phyloP scores from a whole-genome alignment of 139 green algal genomes.

The Gonium pectorale region DNA sequence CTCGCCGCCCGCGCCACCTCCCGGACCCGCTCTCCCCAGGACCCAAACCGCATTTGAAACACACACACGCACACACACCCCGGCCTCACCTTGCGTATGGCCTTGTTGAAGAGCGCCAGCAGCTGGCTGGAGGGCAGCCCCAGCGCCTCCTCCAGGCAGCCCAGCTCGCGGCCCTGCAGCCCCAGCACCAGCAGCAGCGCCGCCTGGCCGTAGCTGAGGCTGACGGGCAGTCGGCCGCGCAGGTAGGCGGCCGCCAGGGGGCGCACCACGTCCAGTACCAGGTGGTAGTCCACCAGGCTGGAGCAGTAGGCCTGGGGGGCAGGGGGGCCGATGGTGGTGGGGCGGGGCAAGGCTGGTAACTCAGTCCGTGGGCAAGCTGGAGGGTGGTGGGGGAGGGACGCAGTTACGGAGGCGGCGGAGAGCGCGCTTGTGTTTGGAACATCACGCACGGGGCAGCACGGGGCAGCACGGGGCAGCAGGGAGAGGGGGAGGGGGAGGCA shows the following conservation, averaged over 20 bases:
- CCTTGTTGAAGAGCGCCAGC: slow-evolving; percentile 97
- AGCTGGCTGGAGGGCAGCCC: slow-evolving; percentile 85
- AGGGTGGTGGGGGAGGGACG: too few relatives aligned
- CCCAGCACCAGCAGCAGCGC: slow-evolving; percentile 86
- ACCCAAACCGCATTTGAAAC: not conserved
- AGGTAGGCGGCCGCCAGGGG: slow-evolving; percentile 88
- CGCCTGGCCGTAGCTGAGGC: slow-evolving; percentile 86
- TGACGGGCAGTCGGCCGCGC: slow-evolving; percentile 77
- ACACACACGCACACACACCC: not conserved
- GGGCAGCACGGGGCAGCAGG: too few relatives aligned
- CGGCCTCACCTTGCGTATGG: slow-evolving; percentile 75
- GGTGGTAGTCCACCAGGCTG: slow-evolving; percentile 96
- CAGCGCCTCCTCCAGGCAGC: slow-evolving; percentile 72
- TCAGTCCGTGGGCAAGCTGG: too few relatives aligned
- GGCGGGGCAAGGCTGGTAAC: too few relatives aligned
- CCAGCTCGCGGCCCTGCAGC: slow-evolving; percentile 79
- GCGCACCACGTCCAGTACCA: slow-evolving; percentile 91
- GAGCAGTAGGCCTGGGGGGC: slow-evolving; percentile 89
- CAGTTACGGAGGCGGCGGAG: too few relatives aligned
- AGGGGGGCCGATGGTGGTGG: too few relatives aligned
- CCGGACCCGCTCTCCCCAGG: too few relatives aligned
- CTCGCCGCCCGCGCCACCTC: too few relatives aligned
- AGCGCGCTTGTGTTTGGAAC: too few relatives aligned
- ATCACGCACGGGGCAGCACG: too few relatives aligned
- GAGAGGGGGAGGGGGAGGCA: too few relatives aligned